Conservation (phyloP, 441 rosid genomes). For the Erysimum cheiri region DNA sequence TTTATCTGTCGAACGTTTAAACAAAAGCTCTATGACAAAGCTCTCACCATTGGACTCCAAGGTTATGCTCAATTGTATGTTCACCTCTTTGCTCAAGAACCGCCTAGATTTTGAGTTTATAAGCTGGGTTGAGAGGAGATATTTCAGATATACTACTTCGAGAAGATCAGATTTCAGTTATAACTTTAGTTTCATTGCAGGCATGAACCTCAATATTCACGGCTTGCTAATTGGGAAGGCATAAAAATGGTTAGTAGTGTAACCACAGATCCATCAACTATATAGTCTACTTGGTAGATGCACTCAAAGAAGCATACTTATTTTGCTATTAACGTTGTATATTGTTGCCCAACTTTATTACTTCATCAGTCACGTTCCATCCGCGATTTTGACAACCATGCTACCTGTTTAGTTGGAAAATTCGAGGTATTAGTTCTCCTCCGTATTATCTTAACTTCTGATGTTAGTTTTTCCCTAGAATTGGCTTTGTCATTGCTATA, state of each 20-base stretch:
- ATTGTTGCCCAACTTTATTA: slow-evolving; percentile 28
- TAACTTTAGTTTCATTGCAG: slow-evolving; percentile 55
- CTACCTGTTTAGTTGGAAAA: slow-evolving; percentile 80
- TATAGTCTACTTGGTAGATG: slow-evolving; percentile 2
- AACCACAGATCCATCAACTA: slow-evolving; percentile 20
- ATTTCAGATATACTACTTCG: slow-evolving; percentile 20
- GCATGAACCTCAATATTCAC: slow-evolving; percentile 74
- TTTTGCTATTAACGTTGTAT: slow-evolving; percentile 26
- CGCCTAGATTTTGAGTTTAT: slow-evolving; percentile 27
- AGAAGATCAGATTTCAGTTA: slow-evolving; percentile 29
- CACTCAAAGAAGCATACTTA: neutral
- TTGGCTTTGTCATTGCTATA: slow-evolving; percentile 19
- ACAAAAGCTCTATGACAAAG: slow-evolving; percentile 81
- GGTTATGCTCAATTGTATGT: slow-evolving; percentile 94
- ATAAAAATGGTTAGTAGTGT: slow-evolving; percentile 65
- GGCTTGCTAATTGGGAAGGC: slow-evolving; percentile 96
- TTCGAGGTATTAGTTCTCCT: slow-evolving; percentile 65
- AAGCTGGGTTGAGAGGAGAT: slow-evolving; percentile 9
- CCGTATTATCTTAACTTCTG: slow-evolving; percentile 16
- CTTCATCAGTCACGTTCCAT: slow-evolving; percentile 76
- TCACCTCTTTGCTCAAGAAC: slow-evolving; percentile 31
- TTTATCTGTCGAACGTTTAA: slow-evolving; percentile 71
- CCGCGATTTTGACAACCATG: slow-evolving; percentile 80
- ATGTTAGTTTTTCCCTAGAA: slow-evolving; percentile 19
- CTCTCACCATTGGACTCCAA: slow-evolving; percentile 83